Percentiles rank a stretch among this genome's conserved stretches.
Conservation (phyloP, 2,329 filamentous ascomycete species). For the Monilinia polystroma region DNA sequence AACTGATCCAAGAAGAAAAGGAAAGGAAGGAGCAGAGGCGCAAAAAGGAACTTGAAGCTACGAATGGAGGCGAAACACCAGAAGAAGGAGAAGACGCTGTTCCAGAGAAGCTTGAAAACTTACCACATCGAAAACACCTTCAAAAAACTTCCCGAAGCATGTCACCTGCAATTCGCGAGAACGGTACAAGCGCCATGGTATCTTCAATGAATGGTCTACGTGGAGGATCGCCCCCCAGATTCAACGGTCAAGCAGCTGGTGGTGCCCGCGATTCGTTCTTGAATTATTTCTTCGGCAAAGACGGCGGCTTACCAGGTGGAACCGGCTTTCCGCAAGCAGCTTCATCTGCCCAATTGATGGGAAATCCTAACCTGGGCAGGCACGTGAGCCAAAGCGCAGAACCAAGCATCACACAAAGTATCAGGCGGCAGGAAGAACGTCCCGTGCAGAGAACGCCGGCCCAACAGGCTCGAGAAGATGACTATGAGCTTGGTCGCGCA, state of each 20-base stretch:
- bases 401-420: conserved; percentile 78
- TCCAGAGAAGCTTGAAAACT: conserved; percentile 52
- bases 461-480: conserved; percentile 50
- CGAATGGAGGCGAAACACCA: conserved; percentile 67
- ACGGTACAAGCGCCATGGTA: conserved; percentile 59
- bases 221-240: conserved; percentile 59
- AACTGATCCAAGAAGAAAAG: conserved; percentile 75
- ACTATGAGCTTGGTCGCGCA: conserved; percentile 39
- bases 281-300: conserved; percentile 98
- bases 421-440: conserved; percentile 65
- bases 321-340: conserved; percentile 42
- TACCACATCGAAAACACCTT: conserved; percentile 57
- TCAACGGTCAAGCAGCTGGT: conserved; percentile 59
- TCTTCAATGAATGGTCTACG: conserved; percentile 66
- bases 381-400: conserved; percentile 79
- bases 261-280: conserved; percentile 85
- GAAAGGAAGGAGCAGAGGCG: conserved; percentile 81
- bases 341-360: conserved; percentile 19
- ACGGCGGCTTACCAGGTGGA: conserved; percentile 59
- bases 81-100: conserved; percentile 56
- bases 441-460: conserved; percentile 45
- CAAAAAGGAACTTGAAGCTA: conserved; percentile 74
- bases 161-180: conserved; percentile 75
- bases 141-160: conserved; percentile 67
- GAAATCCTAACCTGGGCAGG: conserved; percentile 49